phyloP scores from a whole-genome alignment of 495 filamentous ascomycete species.

The Pseudevernia furfuracea region DNA sequence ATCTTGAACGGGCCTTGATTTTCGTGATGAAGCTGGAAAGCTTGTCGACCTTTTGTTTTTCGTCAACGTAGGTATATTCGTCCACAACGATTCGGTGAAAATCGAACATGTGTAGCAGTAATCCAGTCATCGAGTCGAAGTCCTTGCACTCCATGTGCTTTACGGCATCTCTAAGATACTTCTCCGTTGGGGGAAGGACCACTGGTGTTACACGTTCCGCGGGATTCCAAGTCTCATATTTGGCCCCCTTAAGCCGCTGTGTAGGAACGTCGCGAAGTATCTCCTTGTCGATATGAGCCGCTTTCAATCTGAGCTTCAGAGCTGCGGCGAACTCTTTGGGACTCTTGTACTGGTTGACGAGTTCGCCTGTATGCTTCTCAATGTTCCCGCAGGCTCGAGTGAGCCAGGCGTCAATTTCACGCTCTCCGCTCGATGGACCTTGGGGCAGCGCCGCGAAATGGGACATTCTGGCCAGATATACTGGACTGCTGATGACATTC shows the following conservation, averaged over 20 bases:
- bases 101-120: conserved; percentile 50
- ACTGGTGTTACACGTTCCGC: conserved; percentile 17
- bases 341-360: conserved; percentile 27
- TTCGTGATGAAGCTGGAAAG: conserved; percentile 23
- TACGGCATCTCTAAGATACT: neutral
- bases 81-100: conserved; percentile 61
- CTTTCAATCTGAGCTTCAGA: conserved; percentile 27
- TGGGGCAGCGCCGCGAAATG: conserved; percentile 45
- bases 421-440: conserved; percentile 34
- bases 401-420: conserved; percentile 50
- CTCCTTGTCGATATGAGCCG: conserved; percentile 16
- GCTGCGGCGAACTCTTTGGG: conserved; percentile 28
- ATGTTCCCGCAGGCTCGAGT: conserved; percentile 36
- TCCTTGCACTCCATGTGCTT: neutral
- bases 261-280: conserved; percentile 30
- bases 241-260: conserved; percentile 29
- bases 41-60: conserved; percentile 27
- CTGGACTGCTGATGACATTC: conserved; percentile 36
- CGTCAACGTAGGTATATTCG: conserved; percentile 54
- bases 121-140: conserved; percentile 10
- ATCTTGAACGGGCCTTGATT: conserved; percentile 46
- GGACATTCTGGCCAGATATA: conserved; percentile 45
- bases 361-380: conserved; percentile 34
- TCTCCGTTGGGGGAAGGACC: neutral
- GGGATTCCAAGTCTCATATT: conserved; percentile 18